Base-by-base conservation (phyloP, 192 early-diverging fungal genomes). In the Paraglomus brasilianum region DNA sequence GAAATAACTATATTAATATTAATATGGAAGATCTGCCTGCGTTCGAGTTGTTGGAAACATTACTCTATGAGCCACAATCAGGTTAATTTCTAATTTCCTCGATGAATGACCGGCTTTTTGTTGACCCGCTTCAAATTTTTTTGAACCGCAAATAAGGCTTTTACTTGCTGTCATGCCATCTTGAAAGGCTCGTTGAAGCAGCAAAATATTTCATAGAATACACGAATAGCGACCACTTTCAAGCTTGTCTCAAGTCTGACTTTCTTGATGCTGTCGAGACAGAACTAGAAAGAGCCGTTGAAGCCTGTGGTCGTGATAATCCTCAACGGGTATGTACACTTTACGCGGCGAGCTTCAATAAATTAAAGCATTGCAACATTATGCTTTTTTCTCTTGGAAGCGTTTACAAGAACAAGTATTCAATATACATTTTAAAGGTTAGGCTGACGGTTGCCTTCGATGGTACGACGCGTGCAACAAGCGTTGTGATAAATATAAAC, bases 21-120 rank as follows among this genome's bases (percentile, higher is more conserved):
- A 30, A 3, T 30, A 30, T 30, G 30, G 30, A 30, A 30, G 30
- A 30, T 30, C 30, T 30, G 30, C 30, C 30, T 30, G 30, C 30
- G 30, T 51, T 66, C n/a, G 22, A 66, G 52, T 19, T 66, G 13
- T 24, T 66, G 15, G 65, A 66, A 52, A 66, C 65, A 17, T 52
- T 66, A 9, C 65, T 66, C 41, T 66, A 66, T 17, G 65, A 66
- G 21, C 49, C 49, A 21, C 49, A 21, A 13, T 36, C 48, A 9
- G 65, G 65, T 66, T 21, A 8, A 15, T 48, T 7, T 43, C 21
- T 15, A 8, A 30, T 52, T 66, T 39, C 40, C 15, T 66, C 36
- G 4, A 51, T 11, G 5, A 66, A 24, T 41, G n/a, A 21, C 4
- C 15, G 1, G n/a, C 50, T 6, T 1, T n/a, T 51, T 39, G 17